Base-by-base conservation (phyloP, 257 asterid genomes). In the Jaltomata sinuosa region DNA sequence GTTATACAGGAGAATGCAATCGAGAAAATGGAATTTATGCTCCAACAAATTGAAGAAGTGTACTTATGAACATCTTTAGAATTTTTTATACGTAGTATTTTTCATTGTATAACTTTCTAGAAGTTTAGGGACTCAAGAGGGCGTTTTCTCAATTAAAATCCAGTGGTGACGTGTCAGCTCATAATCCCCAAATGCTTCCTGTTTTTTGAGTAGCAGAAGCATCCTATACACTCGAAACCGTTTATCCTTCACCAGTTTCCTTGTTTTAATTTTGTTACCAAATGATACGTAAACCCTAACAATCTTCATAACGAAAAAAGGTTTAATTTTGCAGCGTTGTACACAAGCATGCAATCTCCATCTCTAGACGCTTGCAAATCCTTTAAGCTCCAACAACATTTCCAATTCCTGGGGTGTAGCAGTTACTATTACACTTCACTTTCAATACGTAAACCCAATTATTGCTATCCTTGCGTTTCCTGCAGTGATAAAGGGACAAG, bases 331-430 rank as follows among this genome's bases (percentile, higher is more conserved):
- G 11, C 18, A 11, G 71, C n/a, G 22, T 19, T 69, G 79, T 9
- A 55, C 53, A 85, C 49, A 82, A 47, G 8, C 45, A 93, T 93
- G 96, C 94, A 89, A 85, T 90, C 93, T 16, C 92, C 93, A 71
- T 91, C 88, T 64, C 71, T 91, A 54, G 80, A 87, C 84, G 94
- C 90, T 38, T 95, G 93, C 92, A 89, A 86, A 80, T 50, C 88
- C 76, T 82, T 90, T 83, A 87, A 77, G 64, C 36, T 72, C 27
- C 78, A 68, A 36, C 29, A 9, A 10, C 89, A 67, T 4, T 90
- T 38, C 42, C 89, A 87, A 47, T 79, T 89, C 84, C 83, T 84
- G 21, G 76, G 86, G 25, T 61, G 47, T 57, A 85, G 76, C 49
- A 22, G 74, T 29, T 83, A 79, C 45, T 82, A 88, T 11, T 53